A percentile compares a stretch with the other conserved stretches of the same genome.
Conservation (phyloP, 1,284 basidiomycete species). For the Cutaneotrichosporon dermatis region DNA sequence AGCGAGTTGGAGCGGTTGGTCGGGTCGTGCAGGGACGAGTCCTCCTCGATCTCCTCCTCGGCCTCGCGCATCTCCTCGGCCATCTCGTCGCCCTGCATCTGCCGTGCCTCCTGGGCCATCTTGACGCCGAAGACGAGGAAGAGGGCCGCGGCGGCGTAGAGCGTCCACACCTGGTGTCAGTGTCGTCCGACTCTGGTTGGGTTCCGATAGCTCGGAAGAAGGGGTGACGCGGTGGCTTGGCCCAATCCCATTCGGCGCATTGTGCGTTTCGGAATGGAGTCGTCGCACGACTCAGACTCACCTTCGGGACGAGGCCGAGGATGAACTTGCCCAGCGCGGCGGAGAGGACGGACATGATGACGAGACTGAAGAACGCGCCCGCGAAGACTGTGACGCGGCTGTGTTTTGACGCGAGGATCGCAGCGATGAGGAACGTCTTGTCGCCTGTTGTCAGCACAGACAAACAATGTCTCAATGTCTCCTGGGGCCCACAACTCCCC, state of each 20-base stretch:
- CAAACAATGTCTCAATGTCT: too few species aligned
- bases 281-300: slow-evolving; percentile 12
- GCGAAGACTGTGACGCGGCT: slow-evolving; percentile 78
- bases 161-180: slow-evolving; percentile 36
- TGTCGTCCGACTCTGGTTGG: too few species aligned
- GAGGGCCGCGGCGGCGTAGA: slow-evolving; percentile 63
- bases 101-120: slow-evolving; percentile 73
- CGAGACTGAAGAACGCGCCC: slow-evolving; percentile 81
- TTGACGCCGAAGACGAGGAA: slow-evolving; percentile 82
- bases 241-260: background rate
- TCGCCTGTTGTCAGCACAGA: slow-evolving; percentile 58
- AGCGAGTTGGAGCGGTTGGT: slow-evolving; percentile 14
- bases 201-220: background rate
- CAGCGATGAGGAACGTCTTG: slow-evolving; percentile 96
- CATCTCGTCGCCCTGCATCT: slow-evolving; percentile 69
- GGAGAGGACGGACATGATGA: slow-evolving; percentile 87
- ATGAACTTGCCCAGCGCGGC: slow-evolving; percentile 82
- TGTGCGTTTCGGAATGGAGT: background rate
- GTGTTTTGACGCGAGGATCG: slow-evolving; percentile 94
- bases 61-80: slow-evolving; percentile 89
- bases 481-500: too few species aligned
- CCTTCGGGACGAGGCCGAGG: slow-evolving; percentile 71
- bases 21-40: slow-evolving; percentile 30
- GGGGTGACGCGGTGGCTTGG: background rate
- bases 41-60: slow-evolving; percentile 70